Evolutionary conservation across 176 grass and related monocot species (phyloP), one percentile per base, ranked within the genome.

Genomic region (Eremochloa ophiuroides): DNA sequence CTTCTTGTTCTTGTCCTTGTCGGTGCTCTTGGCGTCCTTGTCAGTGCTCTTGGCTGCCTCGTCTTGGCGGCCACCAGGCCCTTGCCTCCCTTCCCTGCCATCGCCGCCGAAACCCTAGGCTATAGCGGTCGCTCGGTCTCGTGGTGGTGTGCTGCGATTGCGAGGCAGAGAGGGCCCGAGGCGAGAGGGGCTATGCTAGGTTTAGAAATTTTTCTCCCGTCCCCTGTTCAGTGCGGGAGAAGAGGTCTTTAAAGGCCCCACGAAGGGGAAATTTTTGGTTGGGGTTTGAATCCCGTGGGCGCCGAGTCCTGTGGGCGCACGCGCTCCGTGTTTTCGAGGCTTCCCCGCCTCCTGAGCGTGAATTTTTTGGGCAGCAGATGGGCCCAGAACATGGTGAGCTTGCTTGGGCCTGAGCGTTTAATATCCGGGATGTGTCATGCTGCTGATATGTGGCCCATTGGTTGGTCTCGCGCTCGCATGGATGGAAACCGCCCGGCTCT

Each of bases 31-130:
- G 56, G 83, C 87, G 76, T 85, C 87, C 78, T 93, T 93, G 60
- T 85, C 75, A 33, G 67, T n/a, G 86, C 80, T 92, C 61, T 91
- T 79, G 56, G 83, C 87, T 1, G 84, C 85, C 22, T 92, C 2
- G 87, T 95, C 87, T 90, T 95, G 16, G 89, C 89, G 22, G 89
- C 89, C 31, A 92, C 67, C 39, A 95, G 89, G 8, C 93, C 93
- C 67, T 92, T 95, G 2, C 93, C 93, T 83, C 89, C 93, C 84
- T 95, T 92, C 14, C 93, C 93, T 20, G 84, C 93, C 93, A 95
- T 92, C 58, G 15, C 64, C 38, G 74, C 39, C 75, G 66, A 46
- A 16, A 40, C 66, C 50, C 23, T 71, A 53, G n/a, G 2, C 11
- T 47, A 25, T 6, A 37, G 20, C 20, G 20, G 8, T 5, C 40